Conservation (phyloP, 495 filamentous ascomycete genomes). For the Amniculicola lignicola region DNA sequence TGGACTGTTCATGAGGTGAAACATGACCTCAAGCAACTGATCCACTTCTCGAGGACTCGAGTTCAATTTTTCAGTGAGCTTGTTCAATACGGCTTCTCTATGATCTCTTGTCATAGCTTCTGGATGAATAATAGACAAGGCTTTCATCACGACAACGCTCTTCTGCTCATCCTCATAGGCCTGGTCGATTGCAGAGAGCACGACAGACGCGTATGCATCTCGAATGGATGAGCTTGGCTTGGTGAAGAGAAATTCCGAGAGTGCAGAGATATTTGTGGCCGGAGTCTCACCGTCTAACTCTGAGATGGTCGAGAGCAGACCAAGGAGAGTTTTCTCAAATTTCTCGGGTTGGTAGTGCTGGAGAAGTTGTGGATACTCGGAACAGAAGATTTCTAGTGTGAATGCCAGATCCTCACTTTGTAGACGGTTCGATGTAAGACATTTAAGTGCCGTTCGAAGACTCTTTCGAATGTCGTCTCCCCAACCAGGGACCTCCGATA, state of each 20-base stretch:
- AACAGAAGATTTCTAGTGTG: conserved; percentile 12
- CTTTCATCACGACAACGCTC: background rate
- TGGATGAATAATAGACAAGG: conserved; percentile 2
- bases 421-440: background rate
- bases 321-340: background rate
- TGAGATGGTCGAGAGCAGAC: background rate
- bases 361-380: conserved; percentile 10
- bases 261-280: background rate
- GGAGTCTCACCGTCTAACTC: background rate
- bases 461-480: background rate
- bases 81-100: conserved; percentile 21
- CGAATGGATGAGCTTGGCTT: background rate
- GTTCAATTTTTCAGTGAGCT: conserved; percentile 3
- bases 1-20: conserved; percentile 24
- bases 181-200: background rate
- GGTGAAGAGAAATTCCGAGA: conserved; percentile 5
- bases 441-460: conserved; percentile 5
- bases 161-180: background rate
- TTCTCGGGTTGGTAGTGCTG: background rate
- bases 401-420: background rate
- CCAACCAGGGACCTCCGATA: conserved; percentile 3
- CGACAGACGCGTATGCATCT: background rate
- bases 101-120: conserved; percentile 6
- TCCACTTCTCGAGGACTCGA: background rate
- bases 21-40: conserved; percentile 11